Percentiles rank a stretch among this genome's conserved stretches.
These are phyloP conservation scores for Nitzschia inconspicua DNA, from an alignment of 108 stramenopile species.

Conservation along the genomic window DNA sequence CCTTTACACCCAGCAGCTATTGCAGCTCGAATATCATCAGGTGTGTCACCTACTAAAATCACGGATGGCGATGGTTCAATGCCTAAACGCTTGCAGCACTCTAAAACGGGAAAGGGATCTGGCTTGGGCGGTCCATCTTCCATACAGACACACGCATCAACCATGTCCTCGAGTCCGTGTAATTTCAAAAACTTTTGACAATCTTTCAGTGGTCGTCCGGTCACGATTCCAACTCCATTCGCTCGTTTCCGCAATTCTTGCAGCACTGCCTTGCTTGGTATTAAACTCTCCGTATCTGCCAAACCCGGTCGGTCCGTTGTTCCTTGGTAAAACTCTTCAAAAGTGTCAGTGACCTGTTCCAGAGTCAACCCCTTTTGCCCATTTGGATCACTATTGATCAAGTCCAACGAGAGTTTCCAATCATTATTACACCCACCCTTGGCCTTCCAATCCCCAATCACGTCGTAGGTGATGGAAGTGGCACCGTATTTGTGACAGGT, in stretches of 20 bases:
- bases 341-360: slow-evolving; percentile 79
- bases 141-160: slow-evolving; percentile 80
- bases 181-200: slow-evolving; percentile 75
- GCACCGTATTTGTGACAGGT: slow-evolving; percentile 78
- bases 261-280: slow-evolving; percentile 57
- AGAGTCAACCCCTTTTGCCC: slow-evolving; percentile 52
- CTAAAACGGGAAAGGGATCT: slow-evolving; percentile 68
- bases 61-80: slow-evolving; percentile 42
- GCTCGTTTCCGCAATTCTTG: slow-evolving; percentile 56
- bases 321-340: slow-evolving; percentile 88
- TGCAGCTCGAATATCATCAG: slow-evolving; percentile 86
- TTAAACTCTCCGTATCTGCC: slow-evolving; percentile 70
- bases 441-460: slow-evolving; percentile 74
- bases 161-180: slow-evolving; percentile 44
- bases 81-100: slow-evolving; percentile 52
- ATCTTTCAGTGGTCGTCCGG: slow-evolving; percentile 83
- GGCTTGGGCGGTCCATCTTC: slow-evolving; percentile 93
- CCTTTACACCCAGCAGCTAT: slow-evolving; percentile 66
- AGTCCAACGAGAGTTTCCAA: slow-evolving; percentile 78
- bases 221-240: slow-evolving; percentile 72
- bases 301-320: slow-evolving; percentile 33
- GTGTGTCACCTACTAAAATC: slow-evolving; percentile 88
- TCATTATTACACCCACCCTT: slow-evolving; percentile 89
- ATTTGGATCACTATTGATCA: slow-evolving; percentile 58
- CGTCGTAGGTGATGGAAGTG: slow-evolving; percentile 46